Evolutionary conservation across 495 filamentous ascomycete genomes (phyloP).

Genomic region (Daldinia vernicosa): DNA sequence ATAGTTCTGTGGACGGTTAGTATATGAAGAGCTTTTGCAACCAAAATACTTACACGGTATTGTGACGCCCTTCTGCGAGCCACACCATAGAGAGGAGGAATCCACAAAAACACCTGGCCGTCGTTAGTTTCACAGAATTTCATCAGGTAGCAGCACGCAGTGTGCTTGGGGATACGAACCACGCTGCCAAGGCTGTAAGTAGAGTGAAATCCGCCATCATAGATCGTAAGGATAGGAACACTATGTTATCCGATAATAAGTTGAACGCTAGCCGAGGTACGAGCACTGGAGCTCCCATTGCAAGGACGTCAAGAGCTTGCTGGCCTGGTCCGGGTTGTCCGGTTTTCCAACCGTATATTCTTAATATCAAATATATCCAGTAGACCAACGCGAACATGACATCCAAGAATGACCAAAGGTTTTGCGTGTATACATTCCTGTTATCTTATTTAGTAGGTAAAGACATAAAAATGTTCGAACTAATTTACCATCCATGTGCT

Average conservation of each 20-base stretch:
- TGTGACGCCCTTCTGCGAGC: conserved; percentile 63
- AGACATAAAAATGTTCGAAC: neutral
- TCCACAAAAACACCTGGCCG: conserved; percentile 67
- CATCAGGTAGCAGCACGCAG: neutral
- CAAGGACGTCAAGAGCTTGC: conserved; percentile 72
- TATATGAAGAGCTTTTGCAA: neutral
- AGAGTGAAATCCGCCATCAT: conserved; percentile 80
- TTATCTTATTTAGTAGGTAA: conserved; percentile 21
- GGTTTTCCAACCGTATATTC: conserved; percentile 63
- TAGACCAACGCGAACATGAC: conserved; percentile 72
- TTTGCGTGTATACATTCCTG: conserved; percentile 79
- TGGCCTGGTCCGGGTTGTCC: conserved; percentile 51
- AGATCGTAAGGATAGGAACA: conserved; percentile 73
- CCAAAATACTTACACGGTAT: conserved; percentile 47
- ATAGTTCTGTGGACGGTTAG: conserved; percentile 61
- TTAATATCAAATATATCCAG: conserved; percentile 65
- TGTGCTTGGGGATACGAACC: conserved; percentile 47
- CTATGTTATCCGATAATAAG: conserved; percentile 75
- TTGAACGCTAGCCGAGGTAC: conserved; percentile 79
- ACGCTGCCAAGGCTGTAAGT: conserved; percentile 69
- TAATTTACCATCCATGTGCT: conserved; percentile 70
- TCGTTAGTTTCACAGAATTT: conserved; percentile 11
- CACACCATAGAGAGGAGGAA: conserved; percentile 76
- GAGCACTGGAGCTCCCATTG: conserved; percentile 73
- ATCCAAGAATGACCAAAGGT: conserved; percentile 82